Percentiles rank a stretch among this genome's conserved stretches.
Conservation (phyloP, 176 grass and related monocot species). For the Raddia distichophylla region DNA sequence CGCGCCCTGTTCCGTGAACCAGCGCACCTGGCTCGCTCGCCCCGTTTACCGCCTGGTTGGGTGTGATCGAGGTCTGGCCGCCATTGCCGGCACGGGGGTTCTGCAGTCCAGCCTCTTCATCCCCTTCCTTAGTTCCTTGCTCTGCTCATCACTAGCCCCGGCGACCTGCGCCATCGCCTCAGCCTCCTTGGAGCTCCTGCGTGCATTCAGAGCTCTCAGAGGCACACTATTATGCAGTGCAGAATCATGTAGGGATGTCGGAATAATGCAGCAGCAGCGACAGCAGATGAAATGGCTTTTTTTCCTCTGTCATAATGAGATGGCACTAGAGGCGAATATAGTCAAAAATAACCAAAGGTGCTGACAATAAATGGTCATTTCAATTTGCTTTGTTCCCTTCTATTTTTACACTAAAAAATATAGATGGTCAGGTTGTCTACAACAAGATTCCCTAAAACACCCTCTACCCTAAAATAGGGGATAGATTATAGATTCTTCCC, state of each 20-base stretch:
- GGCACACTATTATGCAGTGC: neutral
- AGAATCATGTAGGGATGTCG: neutral
- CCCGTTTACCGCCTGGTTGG: too few species aligned
- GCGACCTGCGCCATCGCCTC: slow-evolving; percentile 47
- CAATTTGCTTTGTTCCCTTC: too few species aligned
- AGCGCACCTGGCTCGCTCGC: too few species aligned
- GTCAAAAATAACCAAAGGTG: too few species aligned
- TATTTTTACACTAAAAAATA: too few species aligned
- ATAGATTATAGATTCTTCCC: too few species aligned
- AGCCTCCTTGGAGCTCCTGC: slow-evolving; percentile 40
- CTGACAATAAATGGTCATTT: too few species aligned
- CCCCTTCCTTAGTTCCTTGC: neutral
- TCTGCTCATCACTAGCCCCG: slow-evolving; percentile 32
- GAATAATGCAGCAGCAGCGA: neutral
- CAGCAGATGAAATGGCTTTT: too few species aligned
- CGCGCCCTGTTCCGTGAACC: too few species aligned
- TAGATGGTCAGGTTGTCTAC: too few species aligned
- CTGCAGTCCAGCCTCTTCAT: slow-evolving; percentile 41
- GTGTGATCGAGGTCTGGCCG: neutral
- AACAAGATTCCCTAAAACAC: too few species aligned
- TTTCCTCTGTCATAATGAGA: neutral
- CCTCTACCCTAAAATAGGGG: too few species aligned
- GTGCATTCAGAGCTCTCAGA: neutral
- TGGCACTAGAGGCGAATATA: neutral
- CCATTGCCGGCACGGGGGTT: neutral